A percentile compares a stretch with the other conserved stretches of the same genome.
phyloP scores from a whole-genome alignment of 106 monocot genomes.

The Posidonia australis region DNA sequence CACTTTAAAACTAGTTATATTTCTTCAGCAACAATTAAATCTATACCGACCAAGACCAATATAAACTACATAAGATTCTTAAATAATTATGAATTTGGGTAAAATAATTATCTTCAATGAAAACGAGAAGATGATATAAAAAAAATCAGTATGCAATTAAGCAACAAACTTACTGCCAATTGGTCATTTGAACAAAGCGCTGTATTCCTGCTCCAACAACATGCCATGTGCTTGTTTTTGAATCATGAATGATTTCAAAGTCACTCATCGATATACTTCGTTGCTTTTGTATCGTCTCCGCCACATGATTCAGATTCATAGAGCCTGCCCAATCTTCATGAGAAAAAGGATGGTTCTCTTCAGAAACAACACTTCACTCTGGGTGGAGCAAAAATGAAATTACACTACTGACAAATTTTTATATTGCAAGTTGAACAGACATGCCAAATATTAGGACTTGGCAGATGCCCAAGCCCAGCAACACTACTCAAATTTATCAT shows the following conservation, averaged over 20 bases:
- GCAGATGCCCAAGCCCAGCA: too few species aligned
- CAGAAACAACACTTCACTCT: neutral
- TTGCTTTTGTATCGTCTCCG: conserved; percentile 67
- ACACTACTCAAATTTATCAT: too few species aligned
- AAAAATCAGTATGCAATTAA: neutral
- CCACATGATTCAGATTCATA: conserved; percentile 80
- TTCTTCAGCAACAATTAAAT: too few species aligned
- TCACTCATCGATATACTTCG: conserved; percentile 73
- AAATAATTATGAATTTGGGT: too few species aligned
- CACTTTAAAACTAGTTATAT: too few species aligned
- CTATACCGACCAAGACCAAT: too few species aligned
- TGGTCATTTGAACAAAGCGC: conserved; percentile 99
- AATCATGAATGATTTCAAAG: conserved; percentile 75
- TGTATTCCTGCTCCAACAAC: conserved; percentile 86
- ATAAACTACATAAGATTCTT: too few species aligned
- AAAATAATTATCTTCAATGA: neutral
- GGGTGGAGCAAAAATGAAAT: too few species aligned
- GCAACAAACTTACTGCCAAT: conserved; percentile 73
- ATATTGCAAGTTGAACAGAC: too few species aligned
- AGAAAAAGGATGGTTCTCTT: neutral
- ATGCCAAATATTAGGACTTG: too few species aligned
- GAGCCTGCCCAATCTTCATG: conserved; percentile 31
- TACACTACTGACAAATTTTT: too few species aligned
- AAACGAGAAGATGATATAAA: neutral
- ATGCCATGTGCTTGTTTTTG: conserved; percentile 57